Base-by-base conservation (phyloP, 2,329 filamentous ascomycete species). In the Polychaeton citri region DNA sequence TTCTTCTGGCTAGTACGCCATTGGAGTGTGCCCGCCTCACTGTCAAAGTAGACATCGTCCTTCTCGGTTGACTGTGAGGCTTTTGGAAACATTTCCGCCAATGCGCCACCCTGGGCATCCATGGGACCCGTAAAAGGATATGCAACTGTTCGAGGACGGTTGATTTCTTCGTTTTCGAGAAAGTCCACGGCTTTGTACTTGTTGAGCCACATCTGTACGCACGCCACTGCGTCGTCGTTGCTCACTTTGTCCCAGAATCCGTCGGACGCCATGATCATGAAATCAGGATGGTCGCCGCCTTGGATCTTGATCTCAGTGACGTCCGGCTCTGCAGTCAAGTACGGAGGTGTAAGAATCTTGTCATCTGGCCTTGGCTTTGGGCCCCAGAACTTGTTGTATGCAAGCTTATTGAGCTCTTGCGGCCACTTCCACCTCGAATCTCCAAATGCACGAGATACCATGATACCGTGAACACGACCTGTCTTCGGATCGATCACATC, bases 361-460 rank as follows among this genome's bases (percentile, higher is more conserved):
- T 46, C 53, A 10, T 62, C 57, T 2, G 70, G 66, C 1, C 64
- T 56, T 0, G 63, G 63, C 2, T 39, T 31, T n/a, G 65, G 64
- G 32, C 68, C 71, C 50, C 62, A 71, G 55, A 64, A 74, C 34
- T 63, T 62, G 38, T 53, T 48, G 42, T 64, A 60, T 13, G 66
- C 56, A 2, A 61, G 52, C 21, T 58, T 51, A 38, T 69, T 61
- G 5, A 72, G 54, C 2, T 67, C 61, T 10, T 66, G 49, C 3
- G 69, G 52, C 74, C 76, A 81, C 52, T 83, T 83, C 74, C 74
- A 81, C 39, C 71, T 65, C 34, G 69, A 65, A 50, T 83, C 78
- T 12, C 79, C 79, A 49, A 84, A 82, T 0, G 74, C 77, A 4
- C 79, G 66, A 1, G 76, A 74, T 1, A 80, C 66, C 28, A 74